Conservation (phyloP, 768 basidiomycete genomes). For the Trametes meyenii region DNA sequence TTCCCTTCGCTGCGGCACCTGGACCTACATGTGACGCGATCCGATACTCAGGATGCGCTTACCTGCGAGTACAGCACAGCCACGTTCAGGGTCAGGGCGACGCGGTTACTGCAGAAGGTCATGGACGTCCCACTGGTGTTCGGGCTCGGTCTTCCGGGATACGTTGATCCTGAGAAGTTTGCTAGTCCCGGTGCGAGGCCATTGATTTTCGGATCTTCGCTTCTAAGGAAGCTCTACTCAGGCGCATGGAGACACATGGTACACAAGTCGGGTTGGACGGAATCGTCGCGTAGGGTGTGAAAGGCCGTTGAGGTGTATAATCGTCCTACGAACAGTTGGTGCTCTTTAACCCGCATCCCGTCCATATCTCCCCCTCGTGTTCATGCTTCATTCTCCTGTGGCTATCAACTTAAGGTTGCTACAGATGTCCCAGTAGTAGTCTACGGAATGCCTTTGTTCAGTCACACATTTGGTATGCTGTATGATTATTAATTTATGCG, state of each 20-base stretch:
- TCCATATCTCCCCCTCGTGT: no score
- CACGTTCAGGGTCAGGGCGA: constrained; percentile 1
- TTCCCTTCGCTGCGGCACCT: constrained; percentile 1
- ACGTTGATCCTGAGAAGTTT: not conserved
- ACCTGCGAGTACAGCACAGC: not conserved
- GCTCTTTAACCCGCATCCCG: no score
- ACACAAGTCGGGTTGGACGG: not conserved
- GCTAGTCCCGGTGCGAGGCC: not conserved
- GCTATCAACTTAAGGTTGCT: no score
- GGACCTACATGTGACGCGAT: not conserved
- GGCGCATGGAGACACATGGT: not conserved
- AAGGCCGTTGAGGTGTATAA: not conserved
- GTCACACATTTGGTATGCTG: no score
- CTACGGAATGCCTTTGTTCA: no score
- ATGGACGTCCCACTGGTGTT: constrained; percentile 1
- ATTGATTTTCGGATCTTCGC: not conserved
- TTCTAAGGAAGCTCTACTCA: not conserved
- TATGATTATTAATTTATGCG: no score
- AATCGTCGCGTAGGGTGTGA: not conserved
- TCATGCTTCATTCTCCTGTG: no score
- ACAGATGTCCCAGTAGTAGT: no score
- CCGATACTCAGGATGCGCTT: not conserved
- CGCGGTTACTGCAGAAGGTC: constrained; percentile 1
- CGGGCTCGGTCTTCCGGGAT: not conserved
- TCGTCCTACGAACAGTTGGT: not conserved